A percentile compares a stretch with the other conserved stretches of the same genome.
phyloP scores from a whole-genome alignment of 768 basidiomycete species.

The Auriscalpium orientale region DNA sequence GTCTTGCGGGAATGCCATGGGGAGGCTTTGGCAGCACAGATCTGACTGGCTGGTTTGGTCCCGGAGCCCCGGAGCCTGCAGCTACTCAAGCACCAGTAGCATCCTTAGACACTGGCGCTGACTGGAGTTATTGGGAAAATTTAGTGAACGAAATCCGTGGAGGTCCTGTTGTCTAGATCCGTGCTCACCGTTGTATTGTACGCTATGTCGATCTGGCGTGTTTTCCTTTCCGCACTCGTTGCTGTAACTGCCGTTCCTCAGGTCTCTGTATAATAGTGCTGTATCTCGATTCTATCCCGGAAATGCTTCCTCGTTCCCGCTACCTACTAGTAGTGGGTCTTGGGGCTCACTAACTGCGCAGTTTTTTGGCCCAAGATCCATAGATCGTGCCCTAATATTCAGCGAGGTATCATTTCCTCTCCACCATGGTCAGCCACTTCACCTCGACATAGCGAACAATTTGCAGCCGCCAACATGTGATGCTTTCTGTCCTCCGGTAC shows the following conservation, averaged over 20 bases:
- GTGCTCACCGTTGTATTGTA: neutral
- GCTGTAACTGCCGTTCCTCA: neutral
- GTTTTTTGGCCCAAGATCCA: too few relatives aligned
- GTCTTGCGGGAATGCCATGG: conserved; percentile 17
- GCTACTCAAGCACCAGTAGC: neutral
- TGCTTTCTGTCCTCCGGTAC: too few relatives aligned
- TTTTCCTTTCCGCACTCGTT: neutral
- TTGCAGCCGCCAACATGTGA: too few relatives aligned
- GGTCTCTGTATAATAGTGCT: neutral
- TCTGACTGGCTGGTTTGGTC: conserved; percentile 15
- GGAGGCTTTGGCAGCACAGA: conserved; percentile 14
- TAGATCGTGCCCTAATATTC: too few relatives aligned
- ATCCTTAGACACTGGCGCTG: conserved; percentile 7
- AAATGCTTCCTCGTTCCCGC: too few relatives aligned
- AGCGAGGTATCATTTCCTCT: too few relatives aligned
- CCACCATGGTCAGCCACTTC: too few relatives aligned
- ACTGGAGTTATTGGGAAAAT: conserved; percentile 16
- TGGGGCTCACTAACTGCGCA: too few relatives aligned
- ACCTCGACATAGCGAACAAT: too few relatives aligned
- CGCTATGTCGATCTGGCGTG: neutral
- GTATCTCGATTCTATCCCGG: neutral
- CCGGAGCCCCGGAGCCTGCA: neutral
- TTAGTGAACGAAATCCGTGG: conserved; percentile 17
- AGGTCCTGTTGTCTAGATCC: conserved; percentile 6
- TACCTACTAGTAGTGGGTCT: too few relatives aligned